These are phyloP conservation scores for Hylodesmum podocarpum DNA, from an alignment of 306 rosid genomes.

Conservation along the genomic window DNA sequence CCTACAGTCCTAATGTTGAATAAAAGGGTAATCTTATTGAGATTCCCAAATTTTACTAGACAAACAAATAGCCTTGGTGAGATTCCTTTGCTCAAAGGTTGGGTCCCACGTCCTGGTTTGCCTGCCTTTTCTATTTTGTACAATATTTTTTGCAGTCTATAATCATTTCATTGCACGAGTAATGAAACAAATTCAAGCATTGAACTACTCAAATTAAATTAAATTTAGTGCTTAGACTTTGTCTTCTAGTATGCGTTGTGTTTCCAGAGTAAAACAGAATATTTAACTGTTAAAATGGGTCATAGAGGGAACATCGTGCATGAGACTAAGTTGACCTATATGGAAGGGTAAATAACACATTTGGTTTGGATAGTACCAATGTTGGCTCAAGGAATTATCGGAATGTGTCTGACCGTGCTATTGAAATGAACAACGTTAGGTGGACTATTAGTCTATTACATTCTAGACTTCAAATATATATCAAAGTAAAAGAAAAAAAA, in stretches of 20 bases:
- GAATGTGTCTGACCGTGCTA: background rate
- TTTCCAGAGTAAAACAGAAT: constrained; percentile 8
- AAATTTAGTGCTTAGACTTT: background rate
- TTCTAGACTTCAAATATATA: too few species aligned
- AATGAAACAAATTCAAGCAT: constrained; percentile 9
- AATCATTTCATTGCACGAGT: constrained; percentile 16
- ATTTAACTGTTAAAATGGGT: constrained; percentile 19
- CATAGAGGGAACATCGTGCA: background rate
- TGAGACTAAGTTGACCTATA: constrained; percentile 15
- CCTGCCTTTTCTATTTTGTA: background rate
- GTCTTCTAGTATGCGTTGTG: constrained; percentile 17
- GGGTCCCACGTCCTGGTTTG: constrained; percentile 28
- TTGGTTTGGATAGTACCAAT: background rate
- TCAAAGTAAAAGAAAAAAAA: too few species aligned
- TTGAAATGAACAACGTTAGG: background rate
- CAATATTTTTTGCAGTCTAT: constrained; percentile 1
- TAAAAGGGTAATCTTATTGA: constrained; percentile 18
- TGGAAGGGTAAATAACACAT: background rate
- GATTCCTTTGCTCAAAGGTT: constrained; percentile 24
- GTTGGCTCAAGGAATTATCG: background rate
- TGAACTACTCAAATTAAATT: background rate
- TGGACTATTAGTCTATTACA: too few species aligned
- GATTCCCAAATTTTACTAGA: constrained; percentile 16
- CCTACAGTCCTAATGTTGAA: constrained; percentile 12
- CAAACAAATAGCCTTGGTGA: constrained; percentile 9